phyloP scores from a whole-genome alignment of 176 grass and related monocot genomes.

The Miscanthus lutarioriparius region DNA sequence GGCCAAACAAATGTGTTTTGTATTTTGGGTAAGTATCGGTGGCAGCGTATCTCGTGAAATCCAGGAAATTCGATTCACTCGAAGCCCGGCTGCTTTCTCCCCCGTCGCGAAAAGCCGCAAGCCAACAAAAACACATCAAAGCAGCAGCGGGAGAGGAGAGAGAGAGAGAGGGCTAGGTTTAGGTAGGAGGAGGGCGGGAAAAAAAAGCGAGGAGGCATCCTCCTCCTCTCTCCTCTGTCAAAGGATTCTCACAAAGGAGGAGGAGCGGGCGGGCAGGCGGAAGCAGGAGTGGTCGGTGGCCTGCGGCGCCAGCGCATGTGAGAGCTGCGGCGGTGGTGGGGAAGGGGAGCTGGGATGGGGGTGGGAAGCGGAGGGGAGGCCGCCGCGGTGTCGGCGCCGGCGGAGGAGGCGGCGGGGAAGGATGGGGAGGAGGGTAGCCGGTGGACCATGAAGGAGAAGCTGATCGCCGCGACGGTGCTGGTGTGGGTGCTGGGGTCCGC shows the following conservation, averaged over 20 bases:
- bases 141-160: not conserved
- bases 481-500: constrained; percentile 43
- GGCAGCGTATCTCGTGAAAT: constrained; percentile 76
- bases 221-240: not conserved
- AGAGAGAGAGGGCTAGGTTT: not conserved
- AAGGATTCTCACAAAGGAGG: not conserved
- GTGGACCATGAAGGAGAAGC: constrained; percentile 37
- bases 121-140: constrained; percentile 10
- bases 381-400: not conserved
- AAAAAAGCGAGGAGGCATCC: not conserved
- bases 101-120: constrained; percentile 36
- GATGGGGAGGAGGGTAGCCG: not conserved
- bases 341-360: constrained; percentile 17
- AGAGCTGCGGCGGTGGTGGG: not conserved
- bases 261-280: not conserved
- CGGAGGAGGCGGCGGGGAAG: constrained; percentile 29
- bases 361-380: not conserved
- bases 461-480: constrained; percentile 37
- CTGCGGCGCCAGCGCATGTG: constrained; percentile 30
- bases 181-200: not conserved
- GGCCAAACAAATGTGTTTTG: too few species aligned
- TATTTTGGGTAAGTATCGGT: too few species aligned
- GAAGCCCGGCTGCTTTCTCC: constrained; percentile 15
- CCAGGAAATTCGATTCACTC: constrained; percentile 74
- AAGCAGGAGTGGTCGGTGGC: not conserved